Conservation (phyloP, 2,329 filamentous ascomycete species). For the Arthrobotrys megalospora region DNA sequence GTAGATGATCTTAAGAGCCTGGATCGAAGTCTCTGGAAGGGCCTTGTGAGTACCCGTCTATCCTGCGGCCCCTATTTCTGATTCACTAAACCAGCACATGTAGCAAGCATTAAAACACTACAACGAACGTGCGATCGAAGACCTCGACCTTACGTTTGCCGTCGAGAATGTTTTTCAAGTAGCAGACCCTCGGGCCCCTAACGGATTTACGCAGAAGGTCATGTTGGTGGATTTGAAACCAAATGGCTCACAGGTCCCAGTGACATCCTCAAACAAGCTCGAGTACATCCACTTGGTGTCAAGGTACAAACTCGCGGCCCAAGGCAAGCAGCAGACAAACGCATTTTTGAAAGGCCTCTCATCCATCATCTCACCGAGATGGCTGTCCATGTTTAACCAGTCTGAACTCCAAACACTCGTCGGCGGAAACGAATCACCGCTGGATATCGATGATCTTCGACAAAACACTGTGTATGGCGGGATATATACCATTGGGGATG, state of each 20-base stretch:
- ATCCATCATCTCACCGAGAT: slow-evolving; percentile 88
- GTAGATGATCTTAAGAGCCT: slow-evolving; percentile 94
- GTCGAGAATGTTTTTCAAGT: slow-evolving; percentile 70
- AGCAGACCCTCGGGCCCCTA: slow-evolving; percentile 64
- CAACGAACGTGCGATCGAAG: slow-evolving; percentile 74
- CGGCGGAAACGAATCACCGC: slow-evolving; percentile 83
- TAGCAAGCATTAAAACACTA: slow-evolving; percentile 82
- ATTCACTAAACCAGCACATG: neutral
- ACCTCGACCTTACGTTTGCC: slow-evolving; percentile 57
- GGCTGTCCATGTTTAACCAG: slow-evolving; percentile 99
- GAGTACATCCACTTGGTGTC: slow-evolving; percentile 96
- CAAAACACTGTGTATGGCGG: slow-evolving; percentile 89
- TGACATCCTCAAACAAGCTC: slow-evolving; percentile 92
- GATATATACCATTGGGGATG: slow-evolving; percentile 89
- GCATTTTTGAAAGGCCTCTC: slow-evolving; percentile 90
- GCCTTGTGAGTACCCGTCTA: slow-evolving; percentile 73
- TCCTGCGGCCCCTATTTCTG: neutral
- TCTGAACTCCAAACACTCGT: slow-evolving; percentile 93
- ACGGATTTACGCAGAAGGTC: slow-evolving; percentile 71
- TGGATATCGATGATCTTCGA: slow-evolving; percentile 88
- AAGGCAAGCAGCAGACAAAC: slow-evolving; percentile 84
- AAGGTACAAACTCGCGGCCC: slow-evolving; percentile 84
- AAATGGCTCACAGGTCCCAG: slow-evolving; percentile 80
- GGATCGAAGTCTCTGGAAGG: slow-evolving; percentile 90
- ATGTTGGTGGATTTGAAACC: slow-evolving; percentile 82